phyloP scores from a whole-genome alignment of 73 alveolate genomes.

The Paramecium bursaria region DNA sequence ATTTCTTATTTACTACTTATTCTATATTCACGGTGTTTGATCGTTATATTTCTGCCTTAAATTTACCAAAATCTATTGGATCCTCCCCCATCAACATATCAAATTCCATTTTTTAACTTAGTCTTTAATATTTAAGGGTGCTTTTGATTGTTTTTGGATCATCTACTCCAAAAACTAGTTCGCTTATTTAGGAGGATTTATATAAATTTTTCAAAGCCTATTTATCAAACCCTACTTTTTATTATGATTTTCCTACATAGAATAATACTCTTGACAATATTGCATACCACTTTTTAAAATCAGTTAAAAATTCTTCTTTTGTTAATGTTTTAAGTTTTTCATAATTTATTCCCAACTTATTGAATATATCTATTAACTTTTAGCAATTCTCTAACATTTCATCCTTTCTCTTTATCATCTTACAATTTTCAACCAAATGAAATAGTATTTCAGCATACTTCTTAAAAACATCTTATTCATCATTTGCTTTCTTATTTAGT shows the following conservation, averaged over 20 bases:
- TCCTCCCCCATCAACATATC: constrained; percentile 42
- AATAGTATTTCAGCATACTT: constrained; percentile 1
- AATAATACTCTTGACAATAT: constrained; percentile 55
- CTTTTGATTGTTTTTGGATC: constrained; percentile 4
- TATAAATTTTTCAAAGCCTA: constrained; percentile 10
- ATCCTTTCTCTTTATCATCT: constrained; percentile 29
- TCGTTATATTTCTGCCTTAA: constrained; percentile 22
- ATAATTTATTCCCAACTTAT: constrained; percentile 27
- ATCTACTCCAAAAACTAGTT: constrained; percentile 25
- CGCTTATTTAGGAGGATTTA: constrained; percentile 15
- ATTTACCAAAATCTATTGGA: constrained; percentile 6
- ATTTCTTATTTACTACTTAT: too few species aligned
- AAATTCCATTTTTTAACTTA: constrained; percentile 56
- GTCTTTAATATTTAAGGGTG: constrained; percentile 33
- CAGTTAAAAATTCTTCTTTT: constrained; percentile 26
- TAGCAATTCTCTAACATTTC: constrained; percentile 42
- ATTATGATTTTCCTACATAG: constrained; percentile 40
- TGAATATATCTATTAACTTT: constrained; percentile 31
- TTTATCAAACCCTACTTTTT: constrained; percentile 45
- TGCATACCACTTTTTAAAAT: constrained; percentile 31
- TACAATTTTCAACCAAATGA: constrained; percentile 35
- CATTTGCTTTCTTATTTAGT: constrained; percentile 13
- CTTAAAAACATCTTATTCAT: constrained; percentile 12
- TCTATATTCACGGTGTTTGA: too few species aligned
- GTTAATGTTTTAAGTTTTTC: neutral